Evolutionary conservation across 768 basidiomycete genomes (phyloP), one percentile per base, ranked within the genome.

Genomic region (Lepiota subincarnata): DNA sequence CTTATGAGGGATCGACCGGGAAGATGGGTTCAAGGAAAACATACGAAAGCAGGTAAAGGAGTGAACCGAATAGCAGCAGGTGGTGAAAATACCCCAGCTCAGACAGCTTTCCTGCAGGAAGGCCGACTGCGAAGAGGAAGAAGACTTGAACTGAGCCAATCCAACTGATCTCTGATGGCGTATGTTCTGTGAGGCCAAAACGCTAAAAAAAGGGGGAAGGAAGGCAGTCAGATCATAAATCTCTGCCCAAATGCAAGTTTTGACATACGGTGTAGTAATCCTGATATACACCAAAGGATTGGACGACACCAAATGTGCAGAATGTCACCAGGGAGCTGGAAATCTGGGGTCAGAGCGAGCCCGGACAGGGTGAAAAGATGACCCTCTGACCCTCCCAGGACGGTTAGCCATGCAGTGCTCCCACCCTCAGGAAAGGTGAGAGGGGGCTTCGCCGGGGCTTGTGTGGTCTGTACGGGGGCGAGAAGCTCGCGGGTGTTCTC

Each of bases 71-170:
- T 16, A 72, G 59, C 26, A 78, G 55, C 41, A 69, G 66, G 36
- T 74, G 72, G 48, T 73, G 73, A 57, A 78, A 79, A 60, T 79
- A 78, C 28, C 79, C 79, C 14, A 70, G 68, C 36, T 81, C 79
- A 47, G 80, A 78, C 24, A 76, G 57, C 46, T 70, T 69, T 31
- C 75, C 78, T 8, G 74, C 72, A 18, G 70, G 71, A 26, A 78
- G 60, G 22, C 75, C 77, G 12, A 75, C 57, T 5, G 74, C 70
- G 53, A 78, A 78, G 0, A 77, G 68, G 41, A 78, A 69, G 54
- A 79, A 80, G 11, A 75, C 70, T 61, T 81, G 79, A 3, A 77
- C 59, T 5, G 75, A 76, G 39, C 79, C 79, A 56, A 81, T 79
- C 73, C 78, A 74, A 37, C 75, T 77, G 48, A 76, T 71, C 24